phyloP scores from a whole-genome alignment of 306 rosid species.

The Ochetophila trinervis region DNA sequence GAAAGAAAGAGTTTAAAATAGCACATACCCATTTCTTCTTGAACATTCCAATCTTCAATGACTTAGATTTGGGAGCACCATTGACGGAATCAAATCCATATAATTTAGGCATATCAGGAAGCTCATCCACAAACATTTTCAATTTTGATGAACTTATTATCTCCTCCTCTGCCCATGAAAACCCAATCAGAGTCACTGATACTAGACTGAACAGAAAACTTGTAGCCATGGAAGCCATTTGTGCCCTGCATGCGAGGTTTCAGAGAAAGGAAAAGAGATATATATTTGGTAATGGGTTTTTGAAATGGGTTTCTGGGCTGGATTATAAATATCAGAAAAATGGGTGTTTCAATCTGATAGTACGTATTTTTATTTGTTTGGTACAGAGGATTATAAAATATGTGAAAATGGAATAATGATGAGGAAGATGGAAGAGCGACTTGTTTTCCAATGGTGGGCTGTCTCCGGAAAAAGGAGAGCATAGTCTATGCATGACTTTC shows the following conservation, averaged over 20 bases:
- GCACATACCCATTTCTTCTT: conserved; percentile 61
- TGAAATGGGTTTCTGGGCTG: not conserved
- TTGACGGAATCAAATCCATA: conserved; percentile 29
- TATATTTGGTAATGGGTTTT: not conserved
- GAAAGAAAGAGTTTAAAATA: not conserved
- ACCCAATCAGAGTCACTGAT: not conserved
- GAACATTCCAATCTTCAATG: conserved; percentile 71
- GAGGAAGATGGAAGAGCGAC: not conserved
- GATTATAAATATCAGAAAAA: not conserved
- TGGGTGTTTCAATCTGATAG: not conserved
- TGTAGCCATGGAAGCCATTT: not conserved
- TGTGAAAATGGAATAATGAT: not conserved
- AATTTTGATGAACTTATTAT: conserved; percentile 36
- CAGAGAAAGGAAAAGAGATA: not conserved
- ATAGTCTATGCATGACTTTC: not conserved
- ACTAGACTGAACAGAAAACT: not conserved
- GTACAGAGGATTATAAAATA: not conserved
- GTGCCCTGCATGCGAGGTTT: not conserved
- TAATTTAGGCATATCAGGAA: conserved; percentile 59
- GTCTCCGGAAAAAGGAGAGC: not conserved
- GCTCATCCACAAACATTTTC: conserved; percentile 67
- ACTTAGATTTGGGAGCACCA: conserved; percentile 50
- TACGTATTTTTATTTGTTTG: not conserved
- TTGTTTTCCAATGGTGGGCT: not conserved
- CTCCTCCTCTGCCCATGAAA: conserved; percentile 32